These are phyloP conservation scores for Curvularia eragrostidis DNA, from an alignment of 2,329 filamentous ascomycete genomes.

Conservation along the genomic window DNA sequence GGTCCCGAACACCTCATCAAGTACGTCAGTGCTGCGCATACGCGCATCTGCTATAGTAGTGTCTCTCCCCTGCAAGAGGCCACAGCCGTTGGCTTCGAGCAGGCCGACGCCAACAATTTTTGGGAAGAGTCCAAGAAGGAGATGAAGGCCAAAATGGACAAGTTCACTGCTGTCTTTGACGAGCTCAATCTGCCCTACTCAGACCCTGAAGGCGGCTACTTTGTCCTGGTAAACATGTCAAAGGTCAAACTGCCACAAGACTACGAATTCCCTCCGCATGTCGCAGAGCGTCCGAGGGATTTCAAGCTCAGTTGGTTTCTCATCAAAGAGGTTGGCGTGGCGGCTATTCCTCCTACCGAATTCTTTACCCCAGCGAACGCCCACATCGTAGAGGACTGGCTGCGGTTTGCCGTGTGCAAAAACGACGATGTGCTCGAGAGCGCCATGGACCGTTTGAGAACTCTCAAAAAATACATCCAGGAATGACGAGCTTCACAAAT, in stretches of 20 bases:
- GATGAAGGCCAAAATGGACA: constrained; percentile 88
- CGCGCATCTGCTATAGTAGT: constrained; percentile 92
- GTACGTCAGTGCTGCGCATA: constrained; percentile 91
- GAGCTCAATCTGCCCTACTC: constrained; percentile 69
- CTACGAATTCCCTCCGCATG: constrained; percentile 89
- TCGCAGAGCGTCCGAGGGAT: constrained; percentile 83
- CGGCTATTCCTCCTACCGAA: constrained; percentile 94
- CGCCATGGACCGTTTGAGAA: constrained; percentile 58
- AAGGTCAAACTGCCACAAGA: constrained; percentile 83
- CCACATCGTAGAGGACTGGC: constrained; percentile 87
- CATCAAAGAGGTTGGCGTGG: constrained; percentile 94
- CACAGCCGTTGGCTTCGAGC: constrained; percentile 89
- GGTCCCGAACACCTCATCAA: constrained; percentile 88
- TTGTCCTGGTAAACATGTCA: constrained; percentile 91
- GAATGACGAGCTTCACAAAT: constrained; percentile 14
- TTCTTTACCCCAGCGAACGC: constrained; percentile 90
- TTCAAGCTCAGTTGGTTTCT: constrained; percentile 97
- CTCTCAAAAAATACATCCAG: constrained; percentile 58
- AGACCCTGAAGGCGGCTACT: constrained; percentile 95
- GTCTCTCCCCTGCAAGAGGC: constrained; percentile 95
- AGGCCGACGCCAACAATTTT: constrained; percentile 84
- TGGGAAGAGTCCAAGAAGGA: constrained; percentile 84
- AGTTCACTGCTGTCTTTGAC: constrained; percentile 73
- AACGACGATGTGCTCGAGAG: constrained; percentile 74
- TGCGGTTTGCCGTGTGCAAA: constrained; percentile 97